Evolutionary conservation across 2,329 filamentous ascomycete species (phyloP), one percentile per base, ranked within the genome.

Genomic region (Fusarium nodosum): DNA sequence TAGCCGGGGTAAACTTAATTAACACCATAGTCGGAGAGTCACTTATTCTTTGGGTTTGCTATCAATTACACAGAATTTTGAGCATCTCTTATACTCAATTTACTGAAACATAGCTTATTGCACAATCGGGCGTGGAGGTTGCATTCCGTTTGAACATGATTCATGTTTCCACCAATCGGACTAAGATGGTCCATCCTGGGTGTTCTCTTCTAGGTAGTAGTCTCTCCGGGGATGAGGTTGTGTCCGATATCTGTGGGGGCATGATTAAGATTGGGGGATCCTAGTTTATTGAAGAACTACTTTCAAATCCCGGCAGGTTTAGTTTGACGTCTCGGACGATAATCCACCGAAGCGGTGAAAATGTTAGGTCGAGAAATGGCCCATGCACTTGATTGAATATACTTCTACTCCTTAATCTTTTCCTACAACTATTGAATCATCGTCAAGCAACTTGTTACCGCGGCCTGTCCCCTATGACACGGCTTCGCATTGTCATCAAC

Each of bases 121-220:
- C 50, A 20, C 60, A 66, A 64, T 45, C 34, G 39, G 63, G 24
- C 26, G 53, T 44, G 46, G 63, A 53, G 26, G 30, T 33, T 56
- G 33, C 63, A 68, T 60, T 59, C 62, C 45, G 58, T 64, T 45
- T 22, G 20, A 26, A 34, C 34, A 53, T 34, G 30, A 24, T 24
- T 24, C 24, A 24, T 51, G 47, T 52, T 69, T 69, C 67, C 67
- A 68, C 67, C 67, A 69, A 69, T 70, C 5, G 18, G 4, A 18
- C 24, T 5, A 2, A 15, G 4, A 18, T 33, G 3, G 8, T 20
- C 57, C 48, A 41, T 53, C 51, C n/a, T 31, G 36, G 7, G n/a
- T 18, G 47, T 10, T n/a, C 13, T 13, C 16, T 18, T 56, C 39
- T 66, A 34, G 51, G 31, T 51, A 54, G 62, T 60, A 54, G 33